Evolutionary conservation across 495 filamentous ascomycete species (phyloP).

Genomic region (Aspergillus taichungensis): DNA sequence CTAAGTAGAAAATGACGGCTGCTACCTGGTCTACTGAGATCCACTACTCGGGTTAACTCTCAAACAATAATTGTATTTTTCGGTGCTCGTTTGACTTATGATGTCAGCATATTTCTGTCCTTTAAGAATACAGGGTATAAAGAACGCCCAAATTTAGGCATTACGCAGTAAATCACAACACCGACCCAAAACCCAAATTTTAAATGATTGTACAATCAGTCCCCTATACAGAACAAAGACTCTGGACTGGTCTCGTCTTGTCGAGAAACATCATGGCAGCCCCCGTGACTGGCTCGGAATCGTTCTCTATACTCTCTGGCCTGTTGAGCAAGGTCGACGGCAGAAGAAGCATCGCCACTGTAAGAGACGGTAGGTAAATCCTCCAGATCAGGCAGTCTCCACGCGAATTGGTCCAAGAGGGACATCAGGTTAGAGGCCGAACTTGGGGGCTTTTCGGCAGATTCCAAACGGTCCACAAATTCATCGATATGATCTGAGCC

Average conservation of each 20-base stretch:
- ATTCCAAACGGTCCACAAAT: no score
- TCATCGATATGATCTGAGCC: no score
- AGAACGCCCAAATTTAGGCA: no score
- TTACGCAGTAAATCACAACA: no score
- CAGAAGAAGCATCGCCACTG: slow-evolving; percentile 18
- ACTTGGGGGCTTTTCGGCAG: slow-evolving; percentile 14
- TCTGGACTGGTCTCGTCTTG: slow-evolving; percentile 9
- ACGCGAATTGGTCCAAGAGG: slow-evolving; percentile 24
- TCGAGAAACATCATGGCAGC: slow-evolving; percentile 15
- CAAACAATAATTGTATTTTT: no score
- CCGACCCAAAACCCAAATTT: no score
- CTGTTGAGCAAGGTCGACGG: slow-evolving; percentile 5
- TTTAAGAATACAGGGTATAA: no score
- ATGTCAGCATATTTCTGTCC: no score
- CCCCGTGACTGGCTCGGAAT: slow-evolving; percentile 31
- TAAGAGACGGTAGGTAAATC: slow-evolving; percentile 30
- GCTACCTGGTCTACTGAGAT: no score
- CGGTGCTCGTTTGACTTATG: no score
- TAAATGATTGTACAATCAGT: neutral
- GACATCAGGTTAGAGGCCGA: slow-evolving; percentile 19
- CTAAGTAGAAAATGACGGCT: no score
- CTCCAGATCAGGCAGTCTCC: slow-evolving; percentile 24
- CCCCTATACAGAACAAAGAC: slow-evolving; percentile 27
- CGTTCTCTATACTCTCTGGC: slow-evolving; percentile 20
- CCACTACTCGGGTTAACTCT: no score